These are phyloP conservation scores for Claviceps sp. DNA, from an alignment of 2,329 filamentous ascomycete genomes.

Conservation along the genomic window DNA sequence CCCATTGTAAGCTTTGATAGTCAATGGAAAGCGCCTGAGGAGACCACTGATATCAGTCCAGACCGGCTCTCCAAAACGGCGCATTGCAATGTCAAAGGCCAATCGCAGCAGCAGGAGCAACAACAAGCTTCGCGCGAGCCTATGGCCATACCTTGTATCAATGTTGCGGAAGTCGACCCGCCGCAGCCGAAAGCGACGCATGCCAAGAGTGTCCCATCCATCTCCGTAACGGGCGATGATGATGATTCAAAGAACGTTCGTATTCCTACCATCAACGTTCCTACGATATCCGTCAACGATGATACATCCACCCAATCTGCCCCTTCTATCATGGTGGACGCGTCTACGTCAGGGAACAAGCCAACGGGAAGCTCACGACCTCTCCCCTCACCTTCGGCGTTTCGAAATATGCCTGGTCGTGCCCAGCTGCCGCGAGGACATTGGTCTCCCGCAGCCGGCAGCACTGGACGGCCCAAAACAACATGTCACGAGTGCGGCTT, in stretches of 20 bases:
- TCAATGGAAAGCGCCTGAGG: constrained; percentile 63
- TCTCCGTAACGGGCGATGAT: constrained; percentile 20
- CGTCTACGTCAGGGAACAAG: constrained; percentile 33
- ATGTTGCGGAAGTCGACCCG: constrained; percentile 36
- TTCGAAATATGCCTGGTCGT: constrained; percentile 18
- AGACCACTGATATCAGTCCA: constrained; percentile 53
- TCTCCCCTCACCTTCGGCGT: constrained; percentile 33
- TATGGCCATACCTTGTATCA: constrained; percentile 39
- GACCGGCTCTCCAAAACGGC: constrained; percentile 22
- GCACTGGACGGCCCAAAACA: constrained; percentile 43
- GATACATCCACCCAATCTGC: constrained; percentile 22
- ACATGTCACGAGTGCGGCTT: constrained; percentile 73
- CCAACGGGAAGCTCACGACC: constrained; percentile 13
- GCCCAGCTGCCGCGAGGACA: constrained; percentile 35
- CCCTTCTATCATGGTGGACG: constrained; percentile 27
- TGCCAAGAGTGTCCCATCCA: constrained; percentile 20
- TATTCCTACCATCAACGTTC: constrained; percentile 30
- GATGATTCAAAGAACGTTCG: constrained; percentile 14
- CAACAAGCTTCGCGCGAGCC: constrained; percentile 12
- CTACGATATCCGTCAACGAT: constrained; percentile 34
- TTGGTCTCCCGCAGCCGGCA: constrained; percentile 43
- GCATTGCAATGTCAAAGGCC: constrained; percentile 3
- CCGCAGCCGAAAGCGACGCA: constrained; percentile 17
- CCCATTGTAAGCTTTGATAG: constrained; percentile 96
- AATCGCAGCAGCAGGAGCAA: constrained; percentile 9